Evolutionary conservation across 192 early-diverging fungal genomes (phyloP).

Genomic region (Rhizophagus clarus): DNA sequence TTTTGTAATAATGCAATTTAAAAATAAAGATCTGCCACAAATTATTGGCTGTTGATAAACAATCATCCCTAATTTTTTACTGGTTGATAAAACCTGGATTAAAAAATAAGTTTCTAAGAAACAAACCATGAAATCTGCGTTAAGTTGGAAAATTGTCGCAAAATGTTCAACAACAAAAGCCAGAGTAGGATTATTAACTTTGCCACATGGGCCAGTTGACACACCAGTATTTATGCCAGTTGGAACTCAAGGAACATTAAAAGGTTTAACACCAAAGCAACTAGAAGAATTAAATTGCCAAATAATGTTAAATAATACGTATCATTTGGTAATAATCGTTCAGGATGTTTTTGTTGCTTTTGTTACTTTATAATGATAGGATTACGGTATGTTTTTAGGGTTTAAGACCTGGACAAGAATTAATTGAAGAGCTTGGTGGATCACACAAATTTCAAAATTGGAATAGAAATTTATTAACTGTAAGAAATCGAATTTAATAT

Average conservation of each 20-base stretch:
- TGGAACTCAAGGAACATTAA: constrained; percentile 82
- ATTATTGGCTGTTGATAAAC: background rate
- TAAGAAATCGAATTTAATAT: constrained; percentile 20
- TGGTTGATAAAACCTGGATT: background rate
- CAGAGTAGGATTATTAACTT: constrained; percentile 66
- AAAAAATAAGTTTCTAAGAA: background rate
- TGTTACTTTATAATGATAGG: background rate
- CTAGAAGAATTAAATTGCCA: constrained; percentile 75
- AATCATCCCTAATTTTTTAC: background rate
- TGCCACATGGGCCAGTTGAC: constrained; percentile 82
- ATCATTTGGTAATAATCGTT: constrained; percentile 65
- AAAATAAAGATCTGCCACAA: too few species aligned
- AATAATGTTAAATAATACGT: constrained; percentile 87
- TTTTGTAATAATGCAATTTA: too few species aligned
- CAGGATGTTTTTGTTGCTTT: background rate
- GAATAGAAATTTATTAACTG: constrained; percentile 76
- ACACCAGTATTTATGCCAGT: constrained; percentile 92
- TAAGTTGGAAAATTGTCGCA: constrained; percentile 72
- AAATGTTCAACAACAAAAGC: constrained; percentile 84
- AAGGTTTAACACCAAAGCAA: constrained; percentile 79
- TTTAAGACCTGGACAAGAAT: constrained; percentile 70
- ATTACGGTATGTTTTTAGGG: constrained; percentile 39
- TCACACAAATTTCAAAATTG: constrained; percentile 82
- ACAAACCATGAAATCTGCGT: constrained; percentile 63
- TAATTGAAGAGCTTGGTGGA: constrained; percentile 73